phyloP scores from a whole-genome alignment of 164 flowering plant species.

The Chimonanthus salicifolius region DNA sequence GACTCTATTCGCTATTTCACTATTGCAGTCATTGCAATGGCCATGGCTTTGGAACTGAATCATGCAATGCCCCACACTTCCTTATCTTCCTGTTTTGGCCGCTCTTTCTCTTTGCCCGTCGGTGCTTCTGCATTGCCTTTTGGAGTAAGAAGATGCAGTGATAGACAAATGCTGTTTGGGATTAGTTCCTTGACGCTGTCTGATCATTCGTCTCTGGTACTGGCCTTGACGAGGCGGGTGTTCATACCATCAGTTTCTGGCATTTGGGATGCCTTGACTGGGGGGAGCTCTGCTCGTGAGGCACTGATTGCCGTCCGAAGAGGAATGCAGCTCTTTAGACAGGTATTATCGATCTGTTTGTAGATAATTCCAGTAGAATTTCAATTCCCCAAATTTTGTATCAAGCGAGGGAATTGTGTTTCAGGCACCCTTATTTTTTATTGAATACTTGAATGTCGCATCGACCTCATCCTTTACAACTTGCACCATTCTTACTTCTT shows the following conservation, averaged over 20 bases:
- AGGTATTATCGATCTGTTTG: constrained; percentile 31
- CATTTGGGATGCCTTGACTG: constrained; percentile 77
- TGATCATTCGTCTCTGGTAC: constrained; percentile 16
- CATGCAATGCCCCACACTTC: constrained; percentile 9
- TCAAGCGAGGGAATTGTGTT: not conserved
- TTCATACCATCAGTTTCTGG: constrained; percentile 67
- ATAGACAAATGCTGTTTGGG: constrained; percentile 13
- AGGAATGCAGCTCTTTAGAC: constrained; percentile 82
- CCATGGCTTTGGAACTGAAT: constrained; percentile 12
- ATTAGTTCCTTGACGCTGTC: constrained; percentile 12
- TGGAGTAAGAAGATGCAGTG: constrained; percentile 11
- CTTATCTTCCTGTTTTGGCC: constrained; percentile 3
- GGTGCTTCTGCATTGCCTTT: constrained; percentile 11
- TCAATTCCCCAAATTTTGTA: not conserved
- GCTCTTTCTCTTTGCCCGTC: constrained; percentile 3
- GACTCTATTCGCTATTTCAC: no score
- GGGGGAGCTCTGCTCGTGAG: constrained; percentile 52
- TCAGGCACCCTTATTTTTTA: not conserved
- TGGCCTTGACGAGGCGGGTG: constrained; percentile 36
- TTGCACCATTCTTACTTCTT: no score
- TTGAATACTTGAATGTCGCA: not conserved
- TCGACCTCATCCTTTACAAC: no score
- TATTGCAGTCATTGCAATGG: not conserved
- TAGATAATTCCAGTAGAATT: no score
- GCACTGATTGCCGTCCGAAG: constrained; percentile 54